Evolutionary conservation across 306 rosid genomes (phyloP), one percentile per base, ranked within the genome.

Genomic region (cucumber (Cucumis sativus)): DNA sequence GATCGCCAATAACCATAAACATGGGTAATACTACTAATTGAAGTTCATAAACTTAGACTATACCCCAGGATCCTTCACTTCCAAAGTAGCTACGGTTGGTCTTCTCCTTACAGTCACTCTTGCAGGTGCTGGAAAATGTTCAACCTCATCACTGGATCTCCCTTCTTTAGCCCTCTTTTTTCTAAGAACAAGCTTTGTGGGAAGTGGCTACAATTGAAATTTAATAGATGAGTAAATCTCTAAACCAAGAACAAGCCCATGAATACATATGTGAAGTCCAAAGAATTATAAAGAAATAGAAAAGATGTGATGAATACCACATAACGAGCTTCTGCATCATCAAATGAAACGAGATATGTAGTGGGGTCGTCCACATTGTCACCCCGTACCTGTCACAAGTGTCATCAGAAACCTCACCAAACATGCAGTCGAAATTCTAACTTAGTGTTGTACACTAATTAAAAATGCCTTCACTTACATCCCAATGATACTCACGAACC

Each of bases 401-500:
- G 77, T 74, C 16, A 81, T 78, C 70, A 18, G 77, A 78, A 80
- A 35, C 18, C 75, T n/a, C 3, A 37, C 45, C 33, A 25, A 37
- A 55, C 58, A 33, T 13, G 67, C 21, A 21, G 71, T 75, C 25
- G 49, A 51, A 16, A n/a, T 2, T 66, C 73, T 39, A 70, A 28
- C 23, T 49, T 9, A 40, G 18, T n/a, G 54, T n/a, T 43, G 70
- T 60, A 7, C 9, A 28, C 21, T 4, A 62, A 64, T 6, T 76
- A 52, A 20, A 60, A 78, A 33, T 6, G 30, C 23, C 67, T 66
- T 64, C 35, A 89, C 99, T 6, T 89, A 92, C 97, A 86, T 92
- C 97, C 89, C 96, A 92, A 71, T 91, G 84, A 82, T 95, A 92
- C 82, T 95, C 99, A 21, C 98, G 98, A 70, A 95, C 88, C 99